phyloP scores from a whole-genome alignment of 2,329 filamentous ascomycete genomes.

The Penicillium decumbens region DNA sequence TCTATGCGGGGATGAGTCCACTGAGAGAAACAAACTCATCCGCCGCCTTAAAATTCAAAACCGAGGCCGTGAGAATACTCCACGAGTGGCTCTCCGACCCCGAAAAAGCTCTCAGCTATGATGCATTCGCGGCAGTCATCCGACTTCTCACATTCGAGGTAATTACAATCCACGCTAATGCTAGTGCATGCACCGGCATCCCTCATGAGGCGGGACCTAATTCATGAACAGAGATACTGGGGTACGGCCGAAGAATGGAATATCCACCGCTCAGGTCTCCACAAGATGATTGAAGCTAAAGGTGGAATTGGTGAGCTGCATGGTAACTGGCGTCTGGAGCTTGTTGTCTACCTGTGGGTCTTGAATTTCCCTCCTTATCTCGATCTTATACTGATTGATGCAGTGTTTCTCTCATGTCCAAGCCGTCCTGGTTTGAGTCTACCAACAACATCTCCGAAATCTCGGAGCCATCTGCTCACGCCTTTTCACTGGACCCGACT shows the following conservation, averaged over 20 bases:
- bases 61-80: conserved; percentile 36
- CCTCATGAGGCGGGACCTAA: neutral
- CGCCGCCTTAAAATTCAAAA: conserved; percentile 31
- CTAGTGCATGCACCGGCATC: neutral
- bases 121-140: conserved; percentile 32
- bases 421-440: conserved; percentile 28
- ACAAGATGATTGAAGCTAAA: conserved; percentile 32
- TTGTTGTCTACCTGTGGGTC: conserved; percentile 31
- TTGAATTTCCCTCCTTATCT: neutral
- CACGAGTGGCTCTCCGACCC: conserved; percentile 19
- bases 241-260: conserved; percentile 32
- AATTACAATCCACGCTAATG: conserved; percentile 1
- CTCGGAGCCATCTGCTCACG: neutral
- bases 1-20: conserved; percentile 26
- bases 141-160: conserved; percentile 35
- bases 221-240: conserved; percentile 30
- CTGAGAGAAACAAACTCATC: conserved; percentile 23
- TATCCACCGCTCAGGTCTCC: conserved; percentile 31
- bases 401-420: conserved; percentile 28
- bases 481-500: conserved; percentile 1
- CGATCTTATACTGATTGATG: neutral
- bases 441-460: conserved; percentile 17
- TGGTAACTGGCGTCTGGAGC: conserved; percentile 28
- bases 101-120: conserved; percentile 30
- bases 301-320: conserved; percentile 30